Conservation (phyloP, 148 eudicot genomes). For the Rheum nobile region DNA sequence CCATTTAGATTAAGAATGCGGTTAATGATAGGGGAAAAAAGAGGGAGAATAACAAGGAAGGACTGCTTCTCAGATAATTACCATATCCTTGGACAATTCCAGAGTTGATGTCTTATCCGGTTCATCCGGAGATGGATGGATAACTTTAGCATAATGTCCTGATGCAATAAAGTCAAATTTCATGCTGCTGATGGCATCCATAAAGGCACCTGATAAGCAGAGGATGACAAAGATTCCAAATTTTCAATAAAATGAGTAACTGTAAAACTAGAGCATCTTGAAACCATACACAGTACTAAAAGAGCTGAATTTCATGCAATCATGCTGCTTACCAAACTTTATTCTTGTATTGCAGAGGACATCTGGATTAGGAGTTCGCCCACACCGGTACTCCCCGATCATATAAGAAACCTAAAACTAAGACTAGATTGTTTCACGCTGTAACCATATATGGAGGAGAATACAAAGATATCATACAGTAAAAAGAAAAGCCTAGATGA, state of each 20-base stretch:
- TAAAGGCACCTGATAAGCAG: constrained; percentile 57
- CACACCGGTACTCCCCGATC: constrained; percentile 79
- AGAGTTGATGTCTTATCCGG: constrained; percentile 38
- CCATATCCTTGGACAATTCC: constrained; percentile 80
- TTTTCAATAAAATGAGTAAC: not conserved
- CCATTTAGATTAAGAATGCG: not conserved
- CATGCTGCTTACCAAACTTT: constrained; percentile 69
- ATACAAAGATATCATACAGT: not conserved
- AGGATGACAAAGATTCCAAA: not conserved
- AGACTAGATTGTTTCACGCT: constrained; percentile 16
- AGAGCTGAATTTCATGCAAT: not conserved
- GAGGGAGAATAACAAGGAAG: not conserved
- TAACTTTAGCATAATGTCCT: constrained; percentile 89
- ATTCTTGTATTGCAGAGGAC: constrained; percentile 96
- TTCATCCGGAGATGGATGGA: constrained; percentile 40
- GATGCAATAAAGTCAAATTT: constrained; percentile 84
- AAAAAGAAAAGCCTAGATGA: not conserved
- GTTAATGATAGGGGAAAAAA: not conserved
- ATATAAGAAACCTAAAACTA: constrained; percentile 77
- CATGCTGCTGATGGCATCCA: constrained; percentile 74
- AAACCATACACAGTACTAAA: not conserved
- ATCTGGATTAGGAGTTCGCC: constrained; percentile 98
- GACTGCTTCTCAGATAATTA: constrained; percentile 19
- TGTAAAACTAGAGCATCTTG: not conserved
- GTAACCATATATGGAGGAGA: constrained; percentile 12